Evolutionary conservation across 352 stramenopile species (phyloP), one percentile per base, ranked within the genome.

Genomic region (Globisporangium ultimum): DNA sequence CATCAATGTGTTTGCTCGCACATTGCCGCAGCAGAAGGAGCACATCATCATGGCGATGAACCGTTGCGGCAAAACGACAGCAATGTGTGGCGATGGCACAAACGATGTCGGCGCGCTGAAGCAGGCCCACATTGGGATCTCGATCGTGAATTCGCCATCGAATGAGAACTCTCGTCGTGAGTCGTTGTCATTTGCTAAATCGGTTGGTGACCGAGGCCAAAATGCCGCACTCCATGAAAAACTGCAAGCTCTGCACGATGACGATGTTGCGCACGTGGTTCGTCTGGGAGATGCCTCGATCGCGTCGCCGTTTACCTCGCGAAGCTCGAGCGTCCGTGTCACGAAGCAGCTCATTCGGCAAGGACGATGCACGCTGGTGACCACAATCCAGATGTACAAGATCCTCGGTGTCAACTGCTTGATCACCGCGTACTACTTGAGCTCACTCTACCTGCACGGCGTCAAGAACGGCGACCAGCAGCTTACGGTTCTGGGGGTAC

Each of bases 31-130:
- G 36, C 91, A 98, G 49, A 99, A 99, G 65, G 93, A 98, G 71
- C 68, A 78, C 50, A 74, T 98, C 5, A 74, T 98, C 48, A 79
- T 86, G 41, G 84, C 88, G 4, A 83, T 98, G 20, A 98, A 98
- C 67, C 71, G 74, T 2, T 72, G 63, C n/a, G 93, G 91, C 12
- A 70, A 76, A 70, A 92, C 63, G 17, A 98, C 90, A 2, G 72
- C 96, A 1, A 98, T 98, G 93, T 98, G 95, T 59, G 96, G 96
- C n/a, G 96, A 99, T 61, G 96, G 96, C 46, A 97, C 88, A 9
- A 99, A 99, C 70, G 96, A 98, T 68, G 88, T 98, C 12, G 90
- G 90, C 36, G 89, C 89, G 11, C 62, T 97, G 3, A 96, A 96
- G 59, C 80, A 90, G 43, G 91, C 96, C 11, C 87, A 98, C 63